Conservation (phyloP, 345 rosid genomes). For the Sonneratia caseolaris region DNA sequence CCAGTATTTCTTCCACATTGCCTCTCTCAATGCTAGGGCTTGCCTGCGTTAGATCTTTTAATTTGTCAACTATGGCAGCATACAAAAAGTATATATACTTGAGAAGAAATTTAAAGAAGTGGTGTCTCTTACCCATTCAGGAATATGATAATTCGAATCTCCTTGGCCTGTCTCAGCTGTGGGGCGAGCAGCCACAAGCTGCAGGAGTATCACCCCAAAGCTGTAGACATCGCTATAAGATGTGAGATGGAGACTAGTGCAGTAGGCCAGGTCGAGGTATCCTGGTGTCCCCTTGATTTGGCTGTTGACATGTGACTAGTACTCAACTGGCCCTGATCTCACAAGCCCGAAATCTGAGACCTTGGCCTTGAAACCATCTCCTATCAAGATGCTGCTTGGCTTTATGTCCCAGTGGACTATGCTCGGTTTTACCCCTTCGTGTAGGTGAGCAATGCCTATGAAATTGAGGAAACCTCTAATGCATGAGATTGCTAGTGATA, state of each 20-base stretch:
- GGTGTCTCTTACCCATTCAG: slow-evolving; percentile 41
- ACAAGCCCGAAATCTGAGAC: slow-evolving; percentile 55
- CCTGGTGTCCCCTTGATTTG: slow-evolving; percentile 61
- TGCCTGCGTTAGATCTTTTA: slow-evolving; percentile 21
- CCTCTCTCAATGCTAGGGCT: slow-evolving; percentile 41
- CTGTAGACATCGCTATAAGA: slow-evolving; percentile 49
- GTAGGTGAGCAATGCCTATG: slow-evolving; percentile 53
- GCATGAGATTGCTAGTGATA: not conserved
- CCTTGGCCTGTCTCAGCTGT: slow-evolving; percentile 25
- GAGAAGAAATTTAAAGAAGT: too few relatives aligned
- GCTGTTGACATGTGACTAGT: slow-evolving; percentile 48
- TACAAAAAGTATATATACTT: too few relatives aligned
- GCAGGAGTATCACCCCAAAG: slow-evolving; percentile 59
- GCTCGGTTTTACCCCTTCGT: slow-evolving; percentile 41
- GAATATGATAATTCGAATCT: slow-evolving; percentile 31
- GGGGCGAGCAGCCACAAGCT: slow-evolving; percentile 42
- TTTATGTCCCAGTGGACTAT: slow-evolving; percentile 56
- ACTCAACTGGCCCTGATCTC: slow-evolving; percentile 42
- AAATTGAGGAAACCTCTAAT: not conserved
- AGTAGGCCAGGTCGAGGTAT: slow-evolving; percentile 59
- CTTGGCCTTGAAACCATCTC: slow-evolving; percentile 43
- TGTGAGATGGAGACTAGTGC: slow-evolving; percentile 40
- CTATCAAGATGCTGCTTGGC: slow-evolving; percentile 53
- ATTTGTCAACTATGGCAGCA: too few relatives aligned
- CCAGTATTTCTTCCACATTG: slow-evolving; percentile 39